Percentiles rank a stretch among this genome's conserved stretches.
phyloP scores from a whole-genome alignment of 352 stramenopile species.

The Globisporangium acanthophoron region DNA sequence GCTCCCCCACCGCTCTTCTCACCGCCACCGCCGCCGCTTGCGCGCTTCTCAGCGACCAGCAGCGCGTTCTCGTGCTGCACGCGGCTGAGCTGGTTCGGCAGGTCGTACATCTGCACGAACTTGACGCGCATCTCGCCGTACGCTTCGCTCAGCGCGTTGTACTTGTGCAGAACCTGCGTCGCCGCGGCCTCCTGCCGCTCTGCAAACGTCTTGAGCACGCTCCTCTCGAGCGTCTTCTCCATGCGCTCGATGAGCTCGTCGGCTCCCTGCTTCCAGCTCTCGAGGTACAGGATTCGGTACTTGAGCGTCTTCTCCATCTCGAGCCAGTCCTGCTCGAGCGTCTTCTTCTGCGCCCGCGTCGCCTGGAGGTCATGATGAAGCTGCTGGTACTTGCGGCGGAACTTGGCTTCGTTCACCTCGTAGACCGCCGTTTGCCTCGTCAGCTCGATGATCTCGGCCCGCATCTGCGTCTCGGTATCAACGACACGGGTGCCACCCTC shows the following conservation, averaged over 20 bases:
- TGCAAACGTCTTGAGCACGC: conserved; percentile 41
- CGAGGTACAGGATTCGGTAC: conserved; percentile 85
- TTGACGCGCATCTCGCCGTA: conserved; percentile 40
- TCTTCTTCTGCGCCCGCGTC: conserved; percentile 21
- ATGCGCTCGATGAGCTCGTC: conserved; percentile 59
- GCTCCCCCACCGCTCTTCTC: background rate
- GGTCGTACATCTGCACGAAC: conserved; percentile 44
- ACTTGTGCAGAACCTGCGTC: conserved; percentile 27
- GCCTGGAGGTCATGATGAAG: conserved; percentile 40
- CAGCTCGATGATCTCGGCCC: conserved; percentile 53
- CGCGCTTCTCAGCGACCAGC: conserved; percentile 31
- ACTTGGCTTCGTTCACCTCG: conserved; percentile 79
- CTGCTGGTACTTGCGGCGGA: conserved; percentile 60
- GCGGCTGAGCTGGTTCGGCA: conserved; percentile 37
- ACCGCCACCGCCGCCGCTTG: background rate
- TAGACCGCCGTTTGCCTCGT: conserved; percentile 67
- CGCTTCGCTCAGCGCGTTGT: conserved; percentile 31
- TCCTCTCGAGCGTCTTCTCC: conserved; percentile 54
- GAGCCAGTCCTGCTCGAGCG: conserved; percentile 70
- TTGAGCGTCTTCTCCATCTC: conserved; percentile 88
- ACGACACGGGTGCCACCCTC: conserved; percentile 2
- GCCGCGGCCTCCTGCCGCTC: conserved; percentile 36
- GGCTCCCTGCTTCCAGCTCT: conserved; percentile 85
- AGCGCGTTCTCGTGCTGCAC: conserved; percentile 47
- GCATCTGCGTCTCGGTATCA: conserved; percentile 32